Percentiles rank a stretch among this genome's conserved stretches.
Evolutionary conservation across 2,329 filamentous ascomycete species (phyloP).

Genomic region (Ceratocystis diversiconidia): DNA sequence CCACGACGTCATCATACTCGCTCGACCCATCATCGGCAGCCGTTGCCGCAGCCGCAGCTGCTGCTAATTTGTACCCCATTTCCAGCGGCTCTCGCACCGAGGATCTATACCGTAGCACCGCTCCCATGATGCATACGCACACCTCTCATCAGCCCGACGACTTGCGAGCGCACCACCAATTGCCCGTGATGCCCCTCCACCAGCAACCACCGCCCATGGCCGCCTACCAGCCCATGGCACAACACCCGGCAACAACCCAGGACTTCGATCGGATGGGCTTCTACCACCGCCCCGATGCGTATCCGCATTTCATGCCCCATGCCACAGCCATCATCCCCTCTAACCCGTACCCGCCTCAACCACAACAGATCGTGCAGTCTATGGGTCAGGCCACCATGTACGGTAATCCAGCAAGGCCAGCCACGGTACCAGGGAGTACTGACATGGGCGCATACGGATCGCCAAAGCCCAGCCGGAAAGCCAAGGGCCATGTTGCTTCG

Average conservation of each 20-base stretch:
- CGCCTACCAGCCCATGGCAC: conserved; percentile 9
- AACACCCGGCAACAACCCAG: neutral
- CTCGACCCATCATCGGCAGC: conserved; percentile 1
- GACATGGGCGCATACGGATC: conserved; percentile 37
- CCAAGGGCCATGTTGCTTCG: conserved; percentile 70
- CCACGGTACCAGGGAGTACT: conserved; percentile 19
- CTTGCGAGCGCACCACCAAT: conserved; percentile 18
- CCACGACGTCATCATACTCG: conserved; percentile 4
- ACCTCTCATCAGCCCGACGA: conserved; percentile 24
- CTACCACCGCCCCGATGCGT: conserved; percentile 28
- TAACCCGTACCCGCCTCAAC: conserved; percentile 6
- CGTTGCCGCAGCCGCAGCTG: conserved; percentile 25
- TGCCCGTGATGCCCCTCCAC: conserved; percentile 12
- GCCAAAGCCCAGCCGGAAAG: conserved; percentile 50
- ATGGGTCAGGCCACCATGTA: conserved; percentile 18
- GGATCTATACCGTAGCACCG: conserved; percentile 18
- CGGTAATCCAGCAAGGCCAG: conserved; percentile 3
- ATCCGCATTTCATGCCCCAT: conserved; percentile 16
- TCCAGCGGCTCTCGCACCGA: conserved; percentile 5
- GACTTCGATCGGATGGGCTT: conserved; percentile 29
- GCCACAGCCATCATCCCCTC: conserved; percentile 15
- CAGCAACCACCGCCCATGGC: conserved; percentile 8
- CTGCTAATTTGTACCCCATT: conserved; percentile 7
- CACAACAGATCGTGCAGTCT: conserved; percentile 22
- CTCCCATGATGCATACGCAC: conserved; percentile 22